These are phyloP conservation scores for Leccinum fuscescens DNA, from an alignment of 1,284 basidiomycete species.

Conservation along the genomic window DNA sequence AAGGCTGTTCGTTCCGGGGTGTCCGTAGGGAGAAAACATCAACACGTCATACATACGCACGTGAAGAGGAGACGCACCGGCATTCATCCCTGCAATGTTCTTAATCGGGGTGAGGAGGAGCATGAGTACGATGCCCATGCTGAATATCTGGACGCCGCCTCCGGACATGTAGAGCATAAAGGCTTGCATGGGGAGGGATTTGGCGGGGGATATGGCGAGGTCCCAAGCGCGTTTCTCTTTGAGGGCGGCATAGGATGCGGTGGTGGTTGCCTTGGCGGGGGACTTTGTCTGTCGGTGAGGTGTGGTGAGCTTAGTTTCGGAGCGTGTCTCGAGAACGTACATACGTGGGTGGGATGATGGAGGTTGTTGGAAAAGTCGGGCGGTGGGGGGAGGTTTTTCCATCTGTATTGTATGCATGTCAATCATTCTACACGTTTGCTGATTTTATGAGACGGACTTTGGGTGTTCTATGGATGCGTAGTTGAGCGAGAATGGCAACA, in stretches of 20 bases:
- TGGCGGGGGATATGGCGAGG: conserved; percentile 78
- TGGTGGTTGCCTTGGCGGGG: conserved; percentile 38
- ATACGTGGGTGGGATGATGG: conserved; percentile 27
- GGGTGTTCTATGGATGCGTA: conserved; percentile 28
- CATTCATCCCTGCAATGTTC: conserved; percentile 73
- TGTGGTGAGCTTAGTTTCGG: not conserved
- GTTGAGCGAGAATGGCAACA: conserved; percentile 33
- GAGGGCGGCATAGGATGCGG: conserved; percentile 58
- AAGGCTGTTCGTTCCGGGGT: conserved; percentile 43
- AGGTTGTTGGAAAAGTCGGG: conserved; percentile 53
- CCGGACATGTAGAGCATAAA: conserved; percentile 98
- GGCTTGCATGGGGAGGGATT: conserved; percentile 89
- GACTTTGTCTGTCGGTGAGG: conserved; percentile 39
- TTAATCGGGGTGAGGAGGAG: conserved; percentile 79
- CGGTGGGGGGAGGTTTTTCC: conserved; percentile 58
- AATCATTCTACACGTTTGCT: not conserved
- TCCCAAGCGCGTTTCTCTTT: conserved; percentile 88
- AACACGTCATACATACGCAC: not conserved
- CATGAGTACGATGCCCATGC: conserved; percentile 92
- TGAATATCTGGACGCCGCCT: conserved; percentile 89
- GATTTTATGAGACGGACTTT: conserved; percentile 11
- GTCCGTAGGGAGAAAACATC: not conserved
- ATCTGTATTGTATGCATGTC: conserved; percentile 37
- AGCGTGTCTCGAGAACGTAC: not conserved
- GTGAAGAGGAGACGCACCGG: conserved; percentile 46